Evolutionary conservation across 2,329 filamentous ascomycete species (phyloP).

Genomic region (Venturia carpophila): DNA sequence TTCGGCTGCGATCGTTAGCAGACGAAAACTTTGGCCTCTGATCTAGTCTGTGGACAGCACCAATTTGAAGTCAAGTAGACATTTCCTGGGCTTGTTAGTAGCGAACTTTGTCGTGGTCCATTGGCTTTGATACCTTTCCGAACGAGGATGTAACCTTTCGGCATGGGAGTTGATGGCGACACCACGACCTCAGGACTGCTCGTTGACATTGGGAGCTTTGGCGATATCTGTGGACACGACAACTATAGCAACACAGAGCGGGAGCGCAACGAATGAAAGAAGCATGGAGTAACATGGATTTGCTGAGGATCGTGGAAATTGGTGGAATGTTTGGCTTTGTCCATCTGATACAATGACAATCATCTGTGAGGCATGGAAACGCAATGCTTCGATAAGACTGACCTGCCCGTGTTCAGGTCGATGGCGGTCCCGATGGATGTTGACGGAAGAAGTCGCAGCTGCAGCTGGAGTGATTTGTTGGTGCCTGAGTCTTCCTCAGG

Average conservation of each 20-base stretch:
- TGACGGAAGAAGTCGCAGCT: too few species aligned
- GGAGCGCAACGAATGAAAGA: too few species aligned
- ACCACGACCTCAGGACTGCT: neutral
- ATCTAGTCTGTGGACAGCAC: neutral
- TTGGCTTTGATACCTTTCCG: neutral
- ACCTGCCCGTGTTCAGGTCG: neutral
- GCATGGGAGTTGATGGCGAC: neutral
- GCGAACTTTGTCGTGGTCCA: neutral
- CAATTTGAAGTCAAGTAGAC: neutral
- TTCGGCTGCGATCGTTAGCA: neutral
- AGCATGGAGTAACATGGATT: too few species aligned
- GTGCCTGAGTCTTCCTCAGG: too few species aligned
- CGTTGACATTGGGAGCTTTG: neutral
- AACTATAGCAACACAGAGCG: too few species aligned
- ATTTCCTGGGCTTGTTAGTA: neutral
- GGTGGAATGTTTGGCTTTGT: neutral
- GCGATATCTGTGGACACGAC: too few species aligned
- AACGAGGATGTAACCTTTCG: neutral
- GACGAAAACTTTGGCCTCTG: neutral
- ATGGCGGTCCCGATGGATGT: too few species aligned
- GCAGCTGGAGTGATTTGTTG: too few species aligned
- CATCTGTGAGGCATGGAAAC: too few species aligned
- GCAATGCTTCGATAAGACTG: too few species aligned
- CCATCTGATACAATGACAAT: neutral
- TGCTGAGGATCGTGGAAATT: too few species aligned